Conservation (phyloP, 768 basidiomycete species). For the Artomyces pyxidatus region DNA sequence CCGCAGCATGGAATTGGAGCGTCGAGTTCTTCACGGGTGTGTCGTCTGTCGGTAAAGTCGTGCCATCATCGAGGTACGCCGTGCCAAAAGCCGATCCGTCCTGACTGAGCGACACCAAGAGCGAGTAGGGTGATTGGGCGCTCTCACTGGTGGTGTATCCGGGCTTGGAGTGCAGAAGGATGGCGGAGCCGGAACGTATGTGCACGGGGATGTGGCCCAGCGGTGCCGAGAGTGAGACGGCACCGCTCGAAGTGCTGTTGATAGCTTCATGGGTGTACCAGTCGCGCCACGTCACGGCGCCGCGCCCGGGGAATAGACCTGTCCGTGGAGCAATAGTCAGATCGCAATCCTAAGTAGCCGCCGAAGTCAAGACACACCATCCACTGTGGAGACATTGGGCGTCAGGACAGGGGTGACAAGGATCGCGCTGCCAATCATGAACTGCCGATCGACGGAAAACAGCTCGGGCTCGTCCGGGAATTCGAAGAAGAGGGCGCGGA, state of each 20-base stretch:
- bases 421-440: constrained; percentile 61
- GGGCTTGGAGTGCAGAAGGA: constrained; percentile 55
- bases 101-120: constrained; percentile 48
- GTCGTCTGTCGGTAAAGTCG: constrained; percentile 32
- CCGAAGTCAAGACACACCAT: constrained; percentile 40
- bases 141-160: constrained; percentile 66
- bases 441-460: constrained; percentile 58
- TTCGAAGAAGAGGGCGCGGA: constrained; percentile 72
- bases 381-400: constrained; percentile 60
- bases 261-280: constrained; percentile 63
- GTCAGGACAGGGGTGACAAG: constrained; percentile 70
- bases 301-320: constrained; percentile 63
- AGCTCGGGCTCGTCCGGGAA: constrained; percentile 65
- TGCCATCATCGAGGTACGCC: constrained; percentile 66
- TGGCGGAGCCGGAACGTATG: constrained; percentile 57
- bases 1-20: constrained; percentile 35
- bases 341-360: background rate
- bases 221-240: constrained; percentile 52
- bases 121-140: constrained; percentile 47
- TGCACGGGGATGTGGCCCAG: constrained; percentile 73
- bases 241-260: constrained; percentile 31
- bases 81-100: constrained; percentile 46
- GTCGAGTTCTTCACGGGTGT: constrained; percentile 41
- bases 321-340: background rate
- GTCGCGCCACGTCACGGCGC: constrained; percentile 55